A percentile compares a stretch with the other conserved stretches of the same genome.
Conservation (phyloP, 805 yeast genomes). For the Dipodascopsis tothii region DNA sequence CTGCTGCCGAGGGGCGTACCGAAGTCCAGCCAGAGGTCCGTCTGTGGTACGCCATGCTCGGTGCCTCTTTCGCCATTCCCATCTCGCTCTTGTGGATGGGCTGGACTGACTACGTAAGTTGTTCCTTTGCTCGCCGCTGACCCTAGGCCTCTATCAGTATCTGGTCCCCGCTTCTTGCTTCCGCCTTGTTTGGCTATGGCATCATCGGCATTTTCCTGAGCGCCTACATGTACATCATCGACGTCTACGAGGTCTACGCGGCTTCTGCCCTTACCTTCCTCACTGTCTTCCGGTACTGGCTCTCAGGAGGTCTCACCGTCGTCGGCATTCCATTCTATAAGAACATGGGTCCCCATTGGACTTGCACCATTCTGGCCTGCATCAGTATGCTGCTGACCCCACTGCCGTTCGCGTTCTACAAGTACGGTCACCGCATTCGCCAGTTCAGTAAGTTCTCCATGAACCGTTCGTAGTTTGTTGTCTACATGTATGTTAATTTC, state of each 20-base stretch:
- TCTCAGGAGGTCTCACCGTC: constrained; percentile 48
- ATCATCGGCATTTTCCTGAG: constrained; percentile 37
- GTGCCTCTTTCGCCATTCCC: constrained; percentile 42
- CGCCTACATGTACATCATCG: constrained; percentile 36
- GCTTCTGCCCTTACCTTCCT: constrained; percentile 84
- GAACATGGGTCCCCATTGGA: constrained; percentile 45
- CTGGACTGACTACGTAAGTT: constrained; percentile 41
- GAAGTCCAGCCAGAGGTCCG: constrained; percentile 41
- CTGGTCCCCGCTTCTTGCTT: constrained; percentile 50
- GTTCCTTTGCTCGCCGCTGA: constrained; percentile 45
- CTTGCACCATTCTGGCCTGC: constrained; percentile 18
- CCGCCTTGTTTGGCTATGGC: constrained; percentile 38
- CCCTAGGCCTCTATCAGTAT: constrained; percentile 10
- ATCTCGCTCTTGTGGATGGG: constrained; percentile 47
- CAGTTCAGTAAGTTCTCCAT: constrained; percentile 25
- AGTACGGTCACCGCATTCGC: constrained; percentile 40
- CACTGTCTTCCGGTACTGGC: constrained; percentile 46
- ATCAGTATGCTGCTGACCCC: constrained; percentile 37
- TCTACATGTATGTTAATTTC: too few relatives aligned
- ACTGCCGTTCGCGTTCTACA: constrained; percentile 48
- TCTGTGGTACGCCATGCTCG: constrained; percentile 43
- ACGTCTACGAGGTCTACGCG: constrained; percentile 42
- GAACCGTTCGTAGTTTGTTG: not conserved
- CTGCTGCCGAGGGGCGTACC: constrained; percentile 8
- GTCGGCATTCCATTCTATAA: constrained; percentile 49